Evolutionary conservation across 129 eudicot species (phyloP).

Genomic region (Gnaphalium uliginosum): DNA sequence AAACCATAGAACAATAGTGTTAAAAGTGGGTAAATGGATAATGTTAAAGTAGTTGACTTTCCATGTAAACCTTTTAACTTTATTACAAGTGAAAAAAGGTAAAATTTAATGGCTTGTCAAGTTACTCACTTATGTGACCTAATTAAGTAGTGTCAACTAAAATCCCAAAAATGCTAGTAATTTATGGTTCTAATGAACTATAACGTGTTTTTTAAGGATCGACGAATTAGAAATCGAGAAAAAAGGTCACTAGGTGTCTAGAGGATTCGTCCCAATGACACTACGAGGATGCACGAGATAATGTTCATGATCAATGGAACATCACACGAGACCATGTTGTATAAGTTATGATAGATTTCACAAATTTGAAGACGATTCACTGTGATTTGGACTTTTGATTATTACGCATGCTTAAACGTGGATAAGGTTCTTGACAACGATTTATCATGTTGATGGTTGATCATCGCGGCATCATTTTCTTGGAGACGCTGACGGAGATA

Average conservation of each 20-base stretch:
- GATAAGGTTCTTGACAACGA: neutral
- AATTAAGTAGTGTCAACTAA: neutral
- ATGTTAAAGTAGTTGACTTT: neutral
- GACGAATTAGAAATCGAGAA: neutral
- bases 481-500: neutral
- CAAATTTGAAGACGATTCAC: neutral
- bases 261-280: neutral
- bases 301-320: neutral
- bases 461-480: neutral
- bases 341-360: neutral
- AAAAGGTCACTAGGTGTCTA: neutral
- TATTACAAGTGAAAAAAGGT: neutral
- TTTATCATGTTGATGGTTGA: neutral
- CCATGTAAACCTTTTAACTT: neutral
- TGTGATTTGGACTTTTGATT: neutral
- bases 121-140: neutral
- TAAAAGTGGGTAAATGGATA: neutral
- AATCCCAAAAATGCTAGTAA: neutral
- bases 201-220: neutral
- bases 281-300: neutral
- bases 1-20: neutral
- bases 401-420: neutral
- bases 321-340: neutral
- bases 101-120: too few relatives aligned
- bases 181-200: neutral